Evolutionary conservation across 306 rosid species (phyloP).

Genomic region (Pachyrhizus erosus): DNA sequence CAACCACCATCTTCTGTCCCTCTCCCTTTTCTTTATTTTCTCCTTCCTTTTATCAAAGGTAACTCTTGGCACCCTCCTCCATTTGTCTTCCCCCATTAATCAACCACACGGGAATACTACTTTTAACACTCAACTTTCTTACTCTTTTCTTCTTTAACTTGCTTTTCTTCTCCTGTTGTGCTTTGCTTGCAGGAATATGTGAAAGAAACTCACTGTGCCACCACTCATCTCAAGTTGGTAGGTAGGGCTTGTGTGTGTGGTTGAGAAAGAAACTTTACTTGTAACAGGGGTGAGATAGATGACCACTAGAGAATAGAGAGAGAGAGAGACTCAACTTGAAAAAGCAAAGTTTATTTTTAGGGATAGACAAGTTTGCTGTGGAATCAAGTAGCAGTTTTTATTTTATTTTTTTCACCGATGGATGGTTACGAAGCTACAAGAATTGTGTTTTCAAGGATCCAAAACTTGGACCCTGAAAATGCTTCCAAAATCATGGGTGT

Average conservation of each 20-base stretch:
- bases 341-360: conserved; percentile 33
- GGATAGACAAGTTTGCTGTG: conserved; percentile 33
- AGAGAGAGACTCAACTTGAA: conserved; percentile 19
- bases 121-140: conserved; percentile 62
- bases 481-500: conserved; percentile 98
- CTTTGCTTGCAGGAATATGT: conserved; percentile 79
- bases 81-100: conserved; percentile 52
- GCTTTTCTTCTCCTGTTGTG: conserved; percentile 53
- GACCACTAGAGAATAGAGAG: not conserved
- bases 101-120: conserved; percentile 88
- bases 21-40: not conserved
- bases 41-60: conserved; percentile 51
- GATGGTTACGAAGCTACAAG: conserved; percentile 95
- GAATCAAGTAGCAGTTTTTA: conserved; percentile 46
- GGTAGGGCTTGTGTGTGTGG: conserved; percentile 75
- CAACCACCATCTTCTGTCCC: conserved; percentile 57
- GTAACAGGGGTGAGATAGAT: conserved; percentile 45
- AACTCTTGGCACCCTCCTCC: conserved; percentile 43
- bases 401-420: conserved; percentile 51
- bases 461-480: conserved; percentile 92
- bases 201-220: conserved; percentile 52
- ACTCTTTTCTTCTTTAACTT: conserved; percentile 48
- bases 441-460: conserved; percentile 87
- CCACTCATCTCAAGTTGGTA: conserved; percentile 67
- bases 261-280: conserved; percentile 83